phyloP scores from a whole-genome alignment of 768 basidiomycete genomes.

The Plicaturopsis crispa region DNA sequence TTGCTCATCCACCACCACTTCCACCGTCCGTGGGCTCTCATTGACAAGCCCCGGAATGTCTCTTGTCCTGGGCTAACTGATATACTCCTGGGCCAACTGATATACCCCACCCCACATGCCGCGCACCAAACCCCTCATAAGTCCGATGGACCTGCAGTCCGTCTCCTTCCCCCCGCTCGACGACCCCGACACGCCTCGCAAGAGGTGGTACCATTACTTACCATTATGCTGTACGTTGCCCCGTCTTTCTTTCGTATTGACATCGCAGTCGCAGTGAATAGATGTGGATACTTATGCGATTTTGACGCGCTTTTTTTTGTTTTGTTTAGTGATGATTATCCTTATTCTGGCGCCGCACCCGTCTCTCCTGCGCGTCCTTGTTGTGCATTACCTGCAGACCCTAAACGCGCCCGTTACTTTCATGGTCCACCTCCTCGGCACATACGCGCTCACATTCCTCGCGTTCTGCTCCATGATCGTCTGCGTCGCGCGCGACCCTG shows the following conservation, averaged over 20 bases:
- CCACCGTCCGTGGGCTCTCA: too few relatives aligned
- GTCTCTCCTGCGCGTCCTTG: conserved; percentile 59
- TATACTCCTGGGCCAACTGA: too few relatives aligned
- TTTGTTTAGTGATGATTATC: conserved; percentile 38
- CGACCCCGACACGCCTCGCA: conserved; percentile 27
- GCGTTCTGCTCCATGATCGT: conserved; percentile 68
- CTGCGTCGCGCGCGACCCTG: conserved; percentile 69
- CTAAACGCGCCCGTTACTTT: conserved; percentile 40
- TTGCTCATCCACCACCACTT: too few relatives aligned
- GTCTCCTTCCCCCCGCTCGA: too few relatives aligned
- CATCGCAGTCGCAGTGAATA: conserved; percentile 14
- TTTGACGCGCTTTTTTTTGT: neutral
- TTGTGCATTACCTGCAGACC: conserved; percentile 57
- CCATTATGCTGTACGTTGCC: conserved; percentile 44
- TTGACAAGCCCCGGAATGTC: too few relatives aligned
- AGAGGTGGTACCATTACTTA: conserved; percentile 50
- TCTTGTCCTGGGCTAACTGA: too few relatives aligned
- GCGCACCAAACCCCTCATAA: too few relatives aligned
- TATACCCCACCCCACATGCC: too few relatives aligned
- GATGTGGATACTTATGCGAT: neutral
- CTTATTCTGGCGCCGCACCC: conserved; percentile 70
- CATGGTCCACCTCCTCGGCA: conserved; percentile 44
- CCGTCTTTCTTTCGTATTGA: neutral
- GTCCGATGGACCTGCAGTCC: too few relatives aligned
- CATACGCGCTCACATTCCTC: conserved; percentile 62